These are phyloP conservation scores for Leishmania turanica DNA, from an alignment of 208 protist genomes.

Conservation along the genomic window DNA sequence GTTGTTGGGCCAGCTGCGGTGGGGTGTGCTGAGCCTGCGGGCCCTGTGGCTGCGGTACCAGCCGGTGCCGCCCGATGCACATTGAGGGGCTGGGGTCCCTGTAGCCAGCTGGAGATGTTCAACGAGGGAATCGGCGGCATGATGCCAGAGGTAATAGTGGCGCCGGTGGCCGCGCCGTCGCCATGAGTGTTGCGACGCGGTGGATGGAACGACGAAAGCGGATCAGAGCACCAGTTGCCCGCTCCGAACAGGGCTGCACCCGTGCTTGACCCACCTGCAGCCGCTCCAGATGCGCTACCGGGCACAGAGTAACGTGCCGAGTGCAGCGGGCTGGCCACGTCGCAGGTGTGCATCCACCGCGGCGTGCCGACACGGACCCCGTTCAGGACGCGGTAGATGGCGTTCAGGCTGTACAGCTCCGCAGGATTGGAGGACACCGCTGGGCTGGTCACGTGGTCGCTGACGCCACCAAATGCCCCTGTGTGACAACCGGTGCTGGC, in stretches of 20 bases:
- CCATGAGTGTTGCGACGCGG: background rate
- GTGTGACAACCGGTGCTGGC: too few species aligned
- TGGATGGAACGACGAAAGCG: constrained; percentile 11
- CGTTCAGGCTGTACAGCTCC: constrained; percentile 51
- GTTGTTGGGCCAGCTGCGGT: background rate
- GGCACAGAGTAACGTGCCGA: constrained; percentile 15
- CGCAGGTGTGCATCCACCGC: constrained; percentile 22
- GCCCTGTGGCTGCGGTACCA: background rate
- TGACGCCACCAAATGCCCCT: background rate
- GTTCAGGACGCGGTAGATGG: constrained; percentile 49
- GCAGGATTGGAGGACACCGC: constrained; percentile 16
- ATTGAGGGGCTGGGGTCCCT: constrained; percentile 29
- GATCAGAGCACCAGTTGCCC: constrained; percentile 13
- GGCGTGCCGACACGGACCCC: constrained; percentile 28
- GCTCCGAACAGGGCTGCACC: background rate
- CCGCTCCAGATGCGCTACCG: background rate
- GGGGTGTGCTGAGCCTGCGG: background rate
- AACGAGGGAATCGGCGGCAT: constrained; percentile 4
- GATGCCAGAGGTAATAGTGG: too few species aligned
- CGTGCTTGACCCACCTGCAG: background rate
- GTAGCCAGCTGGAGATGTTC: constrained; percentile 30
- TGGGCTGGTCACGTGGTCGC: background rate
- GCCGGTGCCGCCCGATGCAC: constrained; percentile 23
- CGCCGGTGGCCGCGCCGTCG: background rate
- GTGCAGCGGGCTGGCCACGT: constrained; percentile 15